Evolutionary conservation across 2,329 filamentous ascomycete genomes (phyloP), one percentile per base, ranked within the genome.

Genomic region (Microdochium bolleyi): DNA sequence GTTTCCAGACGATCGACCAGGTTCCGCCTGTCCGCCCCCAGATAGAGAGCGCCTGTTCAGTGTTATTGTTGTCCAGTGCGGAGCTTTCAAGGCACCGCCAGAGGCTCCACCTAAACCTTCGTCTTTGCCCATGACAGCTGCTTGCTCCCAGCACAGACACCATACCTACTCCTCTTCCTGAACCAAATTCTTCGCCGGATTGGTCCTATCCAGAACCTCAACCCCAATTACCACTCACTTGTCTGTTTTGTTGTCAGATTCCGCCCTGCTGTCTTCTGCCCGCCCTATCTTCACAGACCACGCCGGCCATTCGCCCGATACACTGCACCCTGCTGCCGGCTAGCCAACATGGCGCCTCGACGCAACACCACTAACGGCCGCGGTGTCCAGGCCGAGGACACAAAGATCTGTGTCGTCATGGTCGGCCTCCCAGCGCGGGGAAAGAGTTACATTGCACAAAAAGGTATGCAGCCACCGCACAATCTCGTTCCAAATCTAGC

Each of bases 401-500:
- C 89, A 56, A 89, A 89, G 70, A 95, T 99, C 75, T 97, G 92
- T 71, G 92, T 99, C 58, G 91, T 99, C 63, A 97, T 99, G 94
- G 94, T 99, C 55, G 94, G 94, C 60, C 79, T 99, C 67, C 94
- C 94, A 52, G 94, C 94, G 56, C 81, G 94, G 61, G 94, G 94
- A 65, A 99, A 99, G 80, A 96, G 90, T 75, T 84, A 96, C 70
- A 97, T 99, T 68, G 92, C 94, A 61, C 91, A 95, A 66, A 96
- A 96, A 82, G 91, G 92, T 94, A 76, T 64, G 75, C 68, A 32
- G 25, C 41, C 37, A 49, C 14, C 34, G 50, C 21, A 25, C 22
- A 49, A 24, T 27, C n/a, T 27, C 22, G 9, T 14, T n/a, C 22
- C 9, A 4, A 7, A 4, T 7, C 38, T 10, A n/a, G 24, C 46